Evolutionary conservation across 768 basidiomycete species (phyloP).

Genomic region (Lentinula detonsa): DNA sequence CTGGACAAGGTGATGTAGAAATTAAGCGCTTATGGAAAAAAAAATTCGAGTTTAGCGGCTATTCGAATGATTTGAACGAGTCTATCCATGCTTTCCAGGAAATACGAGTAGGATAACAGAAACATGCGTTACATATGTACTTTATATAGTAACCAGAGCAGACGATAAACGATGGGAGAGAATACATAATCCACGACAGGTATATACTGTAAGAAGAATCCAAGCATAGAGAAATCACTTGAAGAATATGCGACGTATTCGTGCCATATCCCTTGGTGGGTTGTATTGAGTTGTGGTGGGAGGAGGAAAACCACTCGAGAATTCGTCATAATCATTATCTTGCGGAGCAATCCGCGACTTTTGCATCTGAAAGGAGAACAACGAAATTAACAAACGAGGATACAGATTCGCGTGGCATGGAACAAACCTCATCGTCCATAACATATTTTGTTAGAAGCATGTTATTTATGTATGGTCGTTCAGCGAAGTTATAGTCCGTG

Average conservation of each 20-base stretch:
- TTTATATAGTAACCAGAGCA: background rate
- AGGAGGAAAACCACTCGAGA: constrained; percentile 9
- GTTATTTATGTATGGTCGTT: constrained; percentile 46
- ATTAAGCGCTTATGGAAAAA: background rate
- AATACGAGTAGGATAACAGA: background rate
- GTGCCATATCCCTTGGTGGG: constrained; percentile 1
- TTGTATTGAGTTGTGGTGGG: background rate
- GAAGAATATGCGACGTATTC: background rate
- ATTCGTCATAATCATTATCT: constrained; percentile 31
- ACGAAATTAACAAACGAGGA: background rate
- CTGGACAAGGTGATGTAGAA: background rate
- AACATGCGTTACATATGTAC: background rate
- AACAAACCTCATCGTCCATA: constrained; percentile 65
- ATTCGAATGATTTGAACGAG: background rate
- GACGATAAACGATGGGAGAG: background rate
- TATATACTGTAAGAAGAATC: background rate
- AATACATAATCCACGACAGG: background rate
- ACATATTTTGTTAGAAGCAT: constrained; percentile 50
- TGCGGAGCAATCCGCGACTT: constrained; percentile 54
- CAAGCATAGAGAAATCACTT: background rate
- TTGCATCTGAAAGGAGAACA: constrained; percentile 45
- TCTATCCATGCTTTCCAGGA: background rate
- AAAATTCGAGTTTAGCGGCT: no score
- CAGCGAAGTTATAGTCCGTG: constrained; percentile 55
- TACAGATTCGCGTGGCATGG: background rate